These are phyloP conservation scores for Ogataea zsoltii DNA, from an alignment of 805 yeast genomes.

Conservation along the genomic window DNA sequence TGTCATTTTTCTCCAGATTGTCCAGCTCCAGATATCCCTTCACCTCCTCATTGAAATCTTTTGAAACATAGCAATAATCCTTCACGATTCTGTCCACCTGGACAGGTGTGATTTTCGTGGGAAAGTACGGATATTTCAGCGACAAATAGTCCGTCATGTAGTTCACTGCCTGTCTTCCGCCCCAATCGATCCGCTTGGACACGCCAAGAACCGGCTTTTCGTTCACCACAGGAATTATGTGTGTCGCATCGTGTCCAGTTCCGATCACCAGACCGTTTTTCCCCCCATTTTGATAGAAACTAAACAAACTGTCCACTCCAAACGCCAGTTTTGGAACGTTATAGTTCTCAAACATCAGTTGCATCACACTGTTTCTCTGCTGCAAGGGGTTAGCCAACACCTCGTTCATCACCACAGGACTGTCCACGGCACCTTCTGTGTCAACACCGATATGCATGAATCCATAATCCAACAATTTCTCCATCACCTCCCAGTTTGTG, in stretches of 20 bases:
- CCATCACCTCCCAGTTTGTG: constrained; percentile 91
- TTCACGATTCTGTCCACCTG: constrained; percentile 71
- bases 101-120: constrained; percentile 61
- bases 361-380: constrained; percentile 76
- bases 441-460: constrained; percentile 75
- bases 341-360: constrained; percentile 83
- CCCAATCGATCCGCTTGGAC: constrained; percentile 86
- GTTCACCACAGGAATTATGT: constrained; percentile 76
- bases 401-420: constrained; percentile 83
- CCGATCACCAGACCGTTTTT: constrained; percentile 74
- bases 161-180: constrained; percentile 73
- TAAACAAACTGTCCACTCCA: constrained; percentile 82
- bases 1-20: constrained; percentile 64
- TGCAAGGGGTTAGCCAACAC: constrained; percentile 66
- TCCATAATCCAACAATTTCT: constrained; percentile 78
- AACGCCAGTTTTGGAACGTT: constrained; percentile 69
- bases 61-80: constrained; percentile 77
- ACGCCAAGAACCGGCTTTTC: constrained; percentile 66
- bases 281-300: constrained; percentile 66
- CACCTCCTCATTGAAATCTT: constrained; percentile 66
- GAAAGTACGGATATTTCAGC: constrained; percentile 90
- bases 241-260: constrained; percentile 80
- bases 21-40: constrained; percentile 57
- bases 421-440: constrained; percentile 55
- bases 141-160: constrained; percentile 64